Base-by-base conservation (phyloP, 306 rosid genomes). In the Dryas octopetala region DNA sequence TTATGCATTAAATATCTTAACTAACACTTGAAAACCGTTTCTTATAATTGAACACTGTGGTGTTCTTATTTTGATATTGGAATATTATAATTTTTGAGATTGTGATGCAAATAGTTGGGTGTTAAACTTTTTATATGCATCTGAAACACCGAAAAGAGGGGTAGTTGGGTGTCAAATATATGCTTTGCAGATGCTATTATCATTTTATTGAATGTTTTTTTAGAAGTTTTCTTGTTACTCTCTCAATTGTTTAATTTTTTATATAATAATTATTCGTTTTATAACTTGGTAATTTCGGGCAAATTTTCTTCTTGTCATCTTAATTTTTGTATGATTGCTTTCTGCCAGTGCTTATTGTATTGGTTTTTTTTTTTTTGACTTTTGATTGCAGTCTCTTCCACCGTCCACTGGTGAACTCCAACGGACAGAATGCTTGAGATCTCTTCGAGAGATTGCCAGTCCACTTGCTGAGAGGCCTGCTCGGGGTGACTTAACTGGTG, bases 401-500 rank as follows among this genome's bases (percentile, higher is more conserved):
- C 71, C 96, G 62, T 87, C 97, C 67, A 70, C 84, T 13, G 97
- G 96, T 69, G 99, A 95, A 90, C 87, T 95, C 77, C 99, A 95
- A 80, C 85, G 99, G 82, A 85, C 93, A 40, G 97, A 95, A 61
- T 87, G 97, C 88, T 85, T 95, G 88, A 90, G 92, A 83, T 88
- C 97, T 74, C 86, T 95, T 54, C 86, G 92, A 85, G 99, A 92
- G 81, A 83, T 92, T 82, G 87, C 88, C 68, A 79, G 86, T 84
- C 91, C 93, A 80, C 93, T 90, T 62, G 97, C 97, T 10, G 99
- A 95, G 88, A 88, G 99, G 86, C 97, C 99, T 59, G 96, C 97
- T 78, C 90, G 99, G 73, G 99, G 97, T 64, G 99, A 95, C 86
- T 86, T 95, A 77, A 95, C 99, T 32, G 99, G 99, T 69, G 97